Evolutionary conservation across 768 basidiomycete species (phyloP), one percentile per base, ranked within the genome.

Genomic region (Boletales sp.): DNA sequence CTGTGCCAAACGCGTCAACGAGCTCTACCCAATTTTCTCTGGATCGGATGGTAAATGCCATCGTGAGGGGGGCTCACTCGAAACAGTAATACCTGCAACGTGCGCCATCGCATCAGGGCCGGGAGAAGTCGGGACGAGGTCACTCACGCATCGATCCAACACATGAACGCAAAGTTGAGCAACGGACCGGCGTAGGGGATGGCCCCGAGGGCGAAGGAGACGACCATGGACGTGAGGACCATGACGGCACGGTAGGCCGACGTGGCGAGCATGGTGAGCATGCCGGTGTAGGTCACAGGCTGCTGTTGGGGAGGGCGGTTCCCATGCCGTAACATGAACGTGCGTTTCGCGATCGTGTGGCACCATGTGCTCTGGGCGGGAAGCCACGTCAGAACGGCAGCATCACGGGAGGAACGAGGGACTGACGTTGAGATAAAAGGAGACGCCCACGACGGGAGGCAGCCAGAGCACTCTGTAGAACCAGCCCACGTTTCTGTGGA

Each of bases 71-170:
- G 18, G 58, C 77, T 70, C 63, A 92, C 90, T 94, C 91, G 60
- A 93, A 94, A 68, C 86, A 91, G 68, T 94, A 94, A 66, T 91
- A 94, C 41, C 90, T 91, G 40, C 14, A 28, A 41, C n/a, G 44
- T 21, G 41, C 25, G 21, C 21, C 42, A 15, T 44, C 5, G n/a
- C 28, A 37, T 48, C 37, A 56, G 21, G 21, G 21, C 21, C 21
- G 21, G 38, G 41, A 46, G 25, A n/a, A 17, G 15, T 15, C 32
- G 38, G 12, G 53, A 42, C 17, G 33, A 33, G 31, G 48, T 15
- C 10, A 86, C 90, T 77, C 67, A 93, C 86, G 91, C 77, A 64
- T 94, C 85, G 40, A 93, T 76, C 86, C 91, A 90, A 60, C 88
- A 92, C 50, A 91, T 69, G 62, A 91, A 94, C 6, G 80, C 64